Evolutionary conservation across 192 early-diverging fungal genomes (phyloP), one percentile per base, ranked within the genome.

Genomic region (Coemansia sp.): DNA sequence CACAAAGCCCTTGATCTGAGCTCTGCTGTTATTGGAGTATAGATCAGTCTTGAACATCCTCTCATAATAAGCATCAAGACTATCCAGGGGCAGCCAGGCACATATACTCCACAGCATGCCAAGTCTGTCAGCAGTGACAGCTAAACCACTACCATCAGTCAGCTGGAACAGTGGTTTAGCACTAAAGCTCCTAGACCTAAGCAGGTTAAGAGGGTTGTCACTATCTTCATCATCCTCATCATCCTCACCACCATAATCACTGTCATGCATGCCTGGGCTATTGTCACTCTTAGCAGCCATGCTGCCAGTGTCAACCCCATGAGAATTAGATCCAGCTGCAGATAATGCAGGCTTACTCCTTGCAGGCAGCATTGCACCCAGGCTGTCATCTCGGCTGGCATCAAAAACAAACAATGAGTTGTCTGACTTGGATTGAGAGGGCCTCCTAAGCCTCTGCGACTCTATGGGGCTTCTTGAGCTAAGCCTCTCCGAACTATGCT

Each of bases 21-120:
- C 24, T 28, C 50, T 49, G 30, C 64, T 62, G 24, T 58, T 45
- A 2, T 11, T 19, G 3, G 42, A 55, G 58, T 63, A 72, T 52
- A 78, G 45, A n/a, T 20, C 27, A n/a, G 46, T 27, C 9, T 60
- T 42, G 11, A 67, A 63, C 9, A 42, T 9, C 9, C 39, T 22
- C 4, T 29, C 6, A 30, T 72, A 78, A 11, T 34, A 22, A 4
- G 22, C 24, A 4, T 66, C 51, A 45, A 78, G 56, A 8, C 39
- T 47, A 24, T 72, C 67, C 18, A 69, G 51, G 27, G 67, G 53
- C 25, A 72, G 22, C 75, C 75, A 78, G 5, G 70, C 70, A 34
- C 64, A 72, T 7, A 62, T 23, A 22, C 51, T 58, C 75, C 75
- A 78, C 62, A 69, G n/a, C 3, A 46, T 45, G 4, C 35, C 46